Conservation (phyloP, 306 rosid species). For the Pyrus pyrifolia region DNA sequence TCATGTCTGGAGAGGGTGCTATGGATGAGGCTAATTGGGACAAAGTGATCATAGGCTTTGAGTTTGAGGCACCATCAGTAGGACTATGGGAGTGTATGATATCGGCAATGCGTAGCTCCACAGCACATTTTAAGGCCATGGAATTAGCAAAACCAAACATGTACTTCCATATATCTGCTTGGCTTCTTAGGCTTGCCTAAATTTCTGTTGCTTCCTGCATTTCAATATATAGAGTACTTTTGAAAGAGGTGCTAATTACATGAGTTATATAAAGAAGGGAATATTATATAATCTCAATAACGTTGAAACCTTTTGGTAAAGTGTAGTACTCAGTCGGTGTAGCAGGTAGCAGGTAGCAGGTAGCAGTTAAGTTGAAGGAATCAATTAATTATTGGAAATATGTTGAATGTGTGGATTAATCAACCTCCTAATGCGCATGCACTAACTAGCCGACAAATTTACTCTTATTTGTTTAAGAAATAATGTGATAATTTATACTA, state of each 20-base stretch:
- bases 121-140: conserved; percentile 36
- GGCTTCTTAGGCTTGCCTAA: conserved; percentile 21
- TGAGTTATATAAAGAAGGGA: not conserved
- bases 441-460: not conserved
- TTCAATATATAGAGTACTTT: not conserved
- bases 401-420: too few species aligned
- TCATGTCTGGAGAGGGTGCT: conserved; percentile 14
- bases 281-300: not conserved
- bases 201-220: conserved; percentile 16
- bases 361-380: too few species aligned
- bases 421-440: too few species aligned
- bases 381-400: too few species aligned
- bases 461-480: too few species aligned
- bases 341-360: too few species aligned
- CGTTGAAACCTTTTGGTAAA: too few species aligned
- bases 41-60: conserved; percentile 12
- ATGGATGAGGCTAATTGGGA: conserved; percentile 15
- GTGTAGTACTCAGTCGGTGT: too few species aligned
- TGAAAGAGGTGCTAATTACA: not conserved
- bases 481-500: too few species aligned
- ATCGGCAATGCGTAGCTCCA: conserved; percentile 33
- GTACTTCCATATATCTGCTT: conserved; percentile 33
- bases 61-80: not conserved
- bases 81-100: conserved; percentile 22
- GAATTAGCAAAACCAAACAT: conserved; percentile 26